Conservation (phyloP, 2,329 filamentous ascomycete genomes). For the Fusarium tuaranense region DNA sequence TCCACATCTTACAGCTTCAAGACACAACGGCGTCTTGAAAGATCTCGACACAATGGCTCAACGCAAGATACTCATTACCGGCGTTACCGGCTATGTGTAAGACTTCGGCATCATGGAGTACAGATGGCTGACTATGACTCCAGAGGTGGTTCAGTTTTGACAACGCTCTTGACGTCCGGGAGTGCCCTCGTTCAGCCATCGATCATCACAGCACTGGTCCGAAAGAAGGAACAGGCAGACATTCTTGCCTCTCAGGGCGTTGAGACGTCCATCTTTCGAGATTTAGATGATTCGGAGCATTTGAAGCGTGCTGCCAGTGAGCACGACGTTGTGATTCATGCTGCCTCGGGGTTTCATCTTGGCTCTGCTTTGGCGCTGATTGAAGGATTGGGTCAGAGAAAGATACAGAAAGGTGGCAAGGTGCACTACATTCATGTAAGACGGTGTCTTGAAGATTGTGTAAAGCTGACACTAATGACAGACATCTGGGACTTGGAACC, state of each 20-base stretch:
- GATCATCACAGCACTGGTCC: slow-evolving; percentile 10
- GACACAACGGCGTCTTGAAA: not conserved
- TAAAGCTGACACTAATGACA: not conserved
- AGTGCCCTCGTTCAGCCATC: not conserved
- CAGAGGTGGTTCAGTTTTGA: slow-evolving; percentile 21
- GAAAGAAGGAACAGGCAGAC: slow-evolving; percentile 8
- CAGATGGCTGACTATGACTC: not conserved
- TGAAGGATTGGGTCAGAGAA: not conserved
- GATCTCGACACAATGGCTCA: not conserved
- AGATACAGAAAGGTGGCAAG: not conserved
- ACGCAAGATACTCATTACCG: slow-evolving; percentile 8
- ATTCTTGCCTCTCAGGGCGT: not conserved
- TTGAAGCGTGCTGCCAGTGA: not conserved
- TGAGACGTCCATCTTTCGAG: not conserved
- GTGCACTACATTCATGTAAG: not conserved
- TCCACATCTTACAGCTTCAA: not conserved
- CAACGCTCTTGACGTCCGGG: slow-evolving; percentile 9
- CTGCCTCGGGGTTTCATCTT: not conserved
- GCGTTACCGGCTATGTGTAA: slow-evolving; percentile 24
- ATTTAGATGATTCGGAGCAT: not conserved
- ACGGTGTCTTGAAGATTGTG: not conserved
- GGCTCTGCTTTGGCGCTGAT: not conserved
- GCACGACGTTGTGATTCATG: not conserved
- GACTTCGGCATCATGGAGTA: not conserved
- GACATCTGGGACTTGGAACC: slow-evolving; percentile 2